A percentile compares a stretch with the other conserved stretches of the same genome.
These are phyloP conservation scores for Effrenium voratum DNA, from an alignment of 73 alveolate genomes.

Conservation along the genomic window DNA sequence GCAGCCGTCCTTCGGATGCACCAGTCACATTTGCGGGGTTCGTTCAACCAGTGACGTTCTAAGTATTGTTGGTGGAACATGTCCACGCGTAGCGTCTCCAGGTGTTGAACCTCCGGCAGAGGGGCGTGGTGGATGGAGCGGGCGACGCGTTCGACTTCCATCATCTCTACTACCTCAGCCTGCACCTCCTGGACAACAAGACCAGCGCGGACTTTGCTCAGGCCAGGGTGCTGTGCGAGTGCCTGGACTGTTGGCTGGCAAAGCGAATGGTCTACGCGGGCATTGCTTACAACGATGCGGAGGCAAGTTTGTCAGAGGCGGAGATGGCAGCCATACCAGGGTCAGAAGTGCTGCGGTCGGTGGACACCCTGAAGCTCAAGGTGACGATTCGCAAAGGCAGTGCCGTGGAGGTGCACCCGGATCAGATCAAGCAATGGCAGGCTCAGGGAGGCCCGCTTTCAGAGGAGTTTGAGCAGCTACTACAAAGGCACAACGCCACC, in stretches of 20 bases:
- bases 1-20: neutral
- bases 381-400: slow-evolving; percentile 18
- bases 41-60: neutral
- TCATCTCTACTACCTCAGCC: neutral
- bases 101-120: slow-evolving; percentile 17
- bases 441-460: neutral
- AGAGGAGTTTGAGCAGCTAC: neutral
- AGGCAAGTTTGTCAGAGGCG: neutral
- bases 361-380: neutral
- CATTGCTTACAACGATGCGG: neutral
- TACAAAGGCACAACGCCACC: neutral
- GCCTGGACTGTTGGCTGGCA: slow-evolving; percentile 1
- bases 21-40: neutral
- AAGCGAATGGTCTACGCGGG: slow-evolving; percentile 1
- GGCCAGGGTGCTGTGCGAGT: neutral
- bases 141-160: slow-evolving; percentile 5
- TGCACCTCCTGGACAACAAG: neutral
- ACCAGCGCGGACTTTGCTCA: neutral
- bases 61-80: neutral
- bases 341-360: neutral
- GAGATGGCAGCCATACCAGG: neutral
- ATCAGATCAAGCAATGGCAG: neutral
- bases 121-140: slow-evolving; percentile 24
- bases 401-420: neutral
- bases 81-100: neutral